A percentile compares a stretch with the other conserved stretches of the same genome.
phyloP scores from a whole-genome alignment of 169 alveolate species.

The Plasmodium blacklocki region DNA sequence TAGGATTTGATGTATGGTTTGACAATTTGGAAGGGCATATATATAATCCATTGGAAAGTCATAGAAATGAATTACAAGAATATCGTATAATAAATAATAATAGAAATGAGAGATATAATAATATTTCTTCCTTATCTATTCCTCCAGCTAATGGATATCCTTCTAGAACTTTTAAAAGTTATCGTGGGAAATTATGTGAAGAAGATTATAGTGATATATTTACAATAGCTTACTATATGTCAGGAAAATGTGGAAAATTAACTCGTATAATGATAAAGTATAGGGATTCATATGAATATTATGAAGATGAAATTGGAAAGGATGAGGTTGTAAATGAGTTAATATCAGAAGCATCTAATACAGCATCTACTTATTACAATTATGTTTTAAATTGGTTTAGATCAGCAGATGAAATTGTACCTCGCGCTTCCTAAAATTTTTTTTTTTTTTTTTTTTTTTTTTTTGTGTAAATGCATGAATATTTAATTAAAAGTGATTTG shows the following conservation, averaged over 20 bases:
- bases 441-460: no score
- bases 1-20: slow-evolving; percentile 71
- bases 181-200: slow-evolving; percentile 65
- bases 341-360: slow-evolving; percentile 68
- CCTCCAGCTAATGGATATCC: slow-evolving; percentile 75
- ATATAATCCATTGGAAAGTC: slow-evolving; percentile 70
- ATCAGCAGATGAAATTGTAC: slow-evolving; percentile 8
- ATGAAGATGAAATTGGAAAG: slow-evolving; percentile 36
- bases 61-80: slow-evolving; percentile 51
- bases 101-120: slow-evolving; percentile 19
- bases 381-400: slow-evolving; percentile 73
- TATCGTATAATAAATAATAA: slow-evolving; percentile 22
- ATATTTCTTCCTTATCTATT: slow-evolving; percentile 18
- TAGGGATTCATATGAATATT: slow-evolving; percentile 57
- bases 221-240: slow-evolving; percentile 71
- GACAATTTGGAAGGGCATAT: slow-evolving; percentile 59
- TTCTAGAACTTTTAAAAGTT: slow-evolving; percentile 58
- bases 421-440: neutral
- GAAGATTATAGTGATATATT: slow-evolving; percentile 75
- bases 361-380: slow-evolving; percentile 61
- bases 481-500: no score
- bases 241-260: slow-evolving; percentile 54
- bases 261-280: slow-evolving; percentile 61
- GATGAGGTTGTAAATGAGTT: slow-evolving; percentile 59
- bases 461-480: no score